These are phyloP conservation scores for Pseudogymnoascus sp. DNA, from an alignment of 2,329 filamentous ascomycete species.

Conservation along the genomic window DNA sequence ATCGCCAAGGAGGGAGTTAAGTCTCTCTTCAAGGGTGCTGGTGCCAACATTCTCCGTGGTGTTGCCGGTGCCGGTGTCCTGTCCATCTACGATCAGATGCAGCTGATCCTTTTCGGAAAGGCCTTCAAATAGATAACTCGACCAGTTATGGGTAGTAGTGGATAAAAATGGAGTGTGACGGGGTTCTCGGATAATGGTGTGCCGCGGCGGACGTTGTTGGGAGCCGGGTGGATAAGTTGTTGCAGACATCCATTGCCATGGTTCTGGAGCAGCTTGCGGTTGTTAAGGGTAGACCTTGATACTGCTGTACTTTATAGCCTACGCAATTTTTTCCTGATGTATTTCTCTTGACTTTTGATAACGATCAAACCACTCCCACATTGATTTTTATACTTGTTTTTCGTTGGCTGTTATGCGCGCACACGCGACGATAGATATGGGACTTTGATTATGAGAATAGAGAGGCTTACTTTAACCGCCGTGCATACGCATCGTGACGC, in stretches of 20 bases:
- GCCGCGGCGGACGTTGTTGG: conserved; percentile 13
- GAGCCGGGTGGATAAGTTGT: conserved; percentile 23
- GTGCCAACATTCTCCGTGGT: conserved; percentile 99
- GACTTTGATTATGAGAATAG: conserved; percentile 14
- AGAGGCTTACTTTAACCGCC: neutral
- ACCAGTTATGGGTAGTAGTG: conserved; percentile 17
- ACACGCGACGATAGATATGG: conserved; percentile 11
- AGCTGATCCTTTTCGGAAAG: conserved; percentile 99
- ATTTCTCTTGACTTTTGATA: conserved; percentile 21
- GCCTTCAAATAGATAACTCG: conserved; percentile 66
- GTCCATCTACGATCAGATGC: conserved; percentile 99
- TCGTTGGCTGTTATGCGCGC: conserved; percentile 11
- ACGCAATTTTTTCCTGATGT: conserved; percentile 29
- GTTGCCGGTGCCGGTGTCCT: conserved; percentile 99
- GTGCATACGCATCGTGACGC: neutral
- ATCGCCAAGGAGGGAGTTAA: conserved; percentile 94
- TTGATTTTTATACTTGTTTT: neutral
- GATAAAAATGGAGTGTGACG: conserved; percentile 19
- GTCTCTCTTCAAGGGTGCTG: conserved; percentile 99
- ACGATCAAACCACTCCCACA: neutral
- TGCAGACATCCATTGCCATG: conserved; percentile 28
- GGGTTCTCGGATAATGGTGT: conserved; percentile 19
- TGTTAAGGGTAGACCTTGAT: conserved; percentile 20
- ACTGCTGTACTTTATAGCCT: conserved; percentile 33
- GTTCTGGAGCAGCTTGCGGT: conserved; percentile 29